Evolutionary conservation across 139 green algal species (phyloP).

Genomic region (Desmodesmus armatus): DNA sequence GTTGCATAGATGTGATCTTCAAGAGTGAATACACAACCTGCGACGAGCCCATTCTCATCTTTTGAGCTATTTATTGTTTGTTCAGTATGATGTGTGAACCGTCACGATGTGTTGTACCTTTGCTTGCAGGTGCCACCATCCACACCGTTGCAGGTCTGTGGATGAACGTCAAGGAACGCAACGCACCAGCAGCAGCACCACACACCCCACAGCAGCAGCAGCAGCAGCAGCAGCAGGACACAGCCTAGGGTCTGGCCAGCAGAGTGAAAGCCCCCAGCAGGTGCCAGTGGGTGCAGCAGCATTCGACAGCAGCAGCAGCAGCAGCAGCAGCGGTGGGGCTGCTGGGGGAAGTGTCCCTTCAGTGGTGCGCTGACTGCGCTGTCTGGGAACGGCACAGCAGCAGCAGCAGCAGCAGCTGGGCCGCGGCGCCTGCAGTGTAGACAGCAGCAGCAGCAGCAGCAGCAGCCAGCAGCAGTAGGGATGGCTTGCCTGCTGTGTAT

Average conservation of each 20-base stretch:
- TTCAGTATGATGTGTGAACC: too few relatives aligned
- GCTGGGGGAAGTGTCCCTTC: conserved; percentile 22
- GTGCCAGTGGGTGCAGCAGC: conserved; percentile 19
- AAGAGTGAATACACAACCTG: too few relatives aligned
- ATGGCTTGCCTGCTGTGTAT: too few relatives aligned
- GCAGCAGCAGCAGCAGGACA: conserved; percentile 19
- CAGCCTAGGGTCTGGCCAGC: background rate
- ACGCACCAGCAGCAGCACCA: conserved; percentile 11
- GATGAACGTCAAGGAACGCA: conserved; percentile 59
- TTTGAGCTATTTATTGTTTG: too few relatives aligned
- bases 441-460: background rate
- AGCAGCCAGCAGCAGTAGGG: background rate
- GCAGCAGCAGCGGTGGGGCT: conserved; percentile 7
- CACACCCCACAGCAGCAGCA: conserved; percentile 17
- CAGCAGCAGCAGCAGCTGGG: background rate
- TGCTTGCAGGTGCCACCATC: conserved; percentile 82
- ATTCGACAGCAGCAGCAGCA: conserved; percentile 18
- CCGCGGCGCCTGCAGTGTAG: background rate
- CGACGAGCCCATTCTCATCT: too few relatives aligned
- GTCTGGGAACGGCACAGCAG: background rate
- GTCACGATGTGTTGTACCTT: too few relatives aligned
- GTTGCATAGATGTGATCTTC: too few relatives aligned
- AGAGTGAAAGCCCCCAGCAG: background rate
- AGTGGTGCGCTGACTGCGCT: conserved; percentile 22
- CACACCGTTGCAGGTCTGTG: conserved; percentile 85